phyloP scores from a whole-genome alignment of 768 basidiomycete species.

The Suillus brevipes region DNA sequence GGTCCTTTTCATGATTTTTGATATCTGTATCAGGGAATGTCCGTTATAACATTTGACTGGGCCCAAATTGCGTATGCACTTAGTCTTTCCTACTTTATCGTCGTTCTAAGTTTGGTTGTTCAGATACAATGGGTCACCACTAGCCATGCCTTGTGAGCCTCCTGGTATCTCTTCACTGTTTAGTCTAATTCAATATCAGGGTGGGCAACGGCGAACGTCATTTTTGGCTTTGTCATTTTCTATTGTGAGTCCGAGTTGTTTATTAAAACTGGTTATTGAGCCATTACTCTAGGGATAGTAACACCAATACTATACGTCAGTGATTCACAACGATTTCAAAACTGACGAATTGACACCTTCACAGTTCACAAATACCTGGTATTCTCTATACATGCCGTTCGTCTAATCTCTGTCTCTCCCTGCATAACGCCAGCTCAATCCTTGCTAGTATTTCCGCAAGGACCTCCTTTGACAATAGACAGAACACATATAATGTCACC shows the following conservation, averaged over 20 bases:
- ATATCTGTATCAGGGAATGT: slow-evolving; percentile 51
- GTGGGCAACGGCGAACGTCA: slow-evolving; percentile 80
- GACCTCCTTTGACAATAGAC: slow-evolving; percentile 61
- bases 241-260: slow-evolving; percentile 47
- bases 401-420: slow-evolving; percentile 18
- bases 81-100: slow-evolving; percentile 9
- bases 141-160: slow-evolving; percentile 63
- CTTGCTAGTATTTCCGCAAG: slow-evolving; percentile 55
- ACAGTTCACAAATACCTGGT: slow-evolving; percentile 64
- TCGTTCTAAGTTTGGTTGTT: neutral
- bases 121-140: slow-evolving; percentile 44
- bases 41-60: slow-evolving; percentile 81
- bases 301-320: slow-evolving; percentile 44
- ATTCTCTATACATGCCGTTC: slow-evolving; percentile 58
- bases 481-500: slow-evolving; percentile 55
- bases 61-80: slow-evolving; percentile 51
- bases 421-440: slow-evolving; percentile 4
- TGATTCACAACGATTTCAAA: slow-evolving; percentile 45
- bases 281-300: slow-evolving; percentile 27
- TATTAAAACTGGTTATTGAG: neutral
- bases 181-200: slow-evolving; percentile 27
- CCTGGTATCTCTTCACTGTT: neutral
- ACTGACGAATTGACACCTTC: slow-evolving; percentile 3
- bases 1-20: neutral
- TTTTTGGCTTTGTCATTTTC: slow-evolving; percentile 66